Conservation (phyloP, 2,329 filamentous ascomycete genomes). For the Atkinsonella texensis region DNA sequence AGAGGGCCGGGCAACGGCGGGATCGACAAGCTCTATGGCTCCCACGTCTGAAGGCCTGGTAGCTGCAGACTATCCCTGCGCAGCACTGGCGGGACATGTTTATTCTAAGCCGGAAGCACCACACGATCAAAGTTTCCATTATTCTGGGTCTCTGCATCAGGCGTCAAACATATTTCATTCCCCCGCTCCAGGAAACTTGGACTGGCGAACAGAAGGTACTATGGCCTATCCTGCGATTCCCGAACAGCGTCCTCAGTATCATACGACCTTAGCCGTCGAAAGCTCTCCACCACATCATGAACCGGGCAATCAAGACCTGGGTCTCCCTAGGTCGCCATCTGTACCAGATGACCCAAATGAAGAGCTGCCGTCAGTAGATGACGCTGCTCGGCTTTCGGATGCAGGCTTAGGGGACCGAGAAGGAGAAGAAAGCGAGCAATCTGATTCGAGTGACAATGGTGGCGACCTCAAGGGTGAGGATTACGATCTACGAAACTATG, state of each 20-base stretch:
- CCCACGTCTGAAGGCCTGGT: not conserved
- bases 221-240: not conserved
- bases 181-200: not conserved
- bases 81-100: not conserved
- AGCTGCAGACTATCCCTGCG: not conserved
- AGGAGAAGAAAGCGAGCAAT: conserved; percentile 8
- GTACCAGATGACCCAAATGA: not conserved
- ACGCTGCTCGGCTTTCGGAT: not conserved
- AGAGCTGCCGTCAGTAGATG: not conserved
- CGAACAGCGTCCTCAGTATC: not conserved
- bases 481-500: conserved; percentile 22
- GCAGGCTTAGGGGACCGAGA: not conserved
- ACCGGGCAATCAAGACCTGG: not conserved
- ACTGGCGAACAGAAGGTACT: not conserved
- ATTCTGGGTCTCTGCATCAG: conserved; percentile 1
- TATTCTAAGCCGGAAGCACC: not conserved
- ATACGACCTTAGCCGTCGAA: not conserved
- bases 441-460: conserved; percentile 11
- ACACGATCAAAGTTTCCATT: conserved; percentile 10
- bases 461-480: conserved; percentile 20
- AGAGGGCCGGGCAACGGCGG: not conserved
- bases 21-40: not conserved
- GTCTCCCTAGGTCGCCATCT: not conserved
- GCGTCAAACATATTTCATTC: not conserved
- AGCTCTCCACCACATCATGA: conserved; percentile 1